Evolutionary conservation across 2,329 filamentous ascomycete species (phyloP).

Genomic region (Colletotrichum phormii): DNA sequence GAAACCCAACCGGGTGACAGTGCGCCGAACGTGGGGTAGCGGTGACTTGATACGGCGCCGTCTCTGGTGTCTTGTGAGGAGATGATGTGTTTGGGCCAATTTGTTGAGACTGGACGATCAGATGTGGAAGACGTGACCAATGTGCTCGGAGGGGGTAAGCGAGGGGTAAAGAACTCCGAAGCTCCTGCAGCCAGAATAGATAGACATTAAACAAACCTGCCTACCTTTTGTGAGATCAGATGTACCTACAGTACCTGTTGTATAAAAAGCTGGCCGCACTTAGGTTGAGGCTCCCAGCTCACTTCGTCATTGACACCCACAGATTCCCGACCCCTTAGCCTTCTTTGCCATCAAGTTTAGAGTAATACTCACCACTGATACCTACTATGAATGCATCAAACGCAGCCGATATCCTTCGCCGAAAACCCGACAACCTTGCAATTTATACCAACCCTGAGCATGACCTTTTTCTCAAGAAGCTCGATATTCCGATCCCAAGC

Average conservation of each 20-base stretch:
- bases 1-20: constrained; percentile 1
- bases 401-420: constrained; percentile 10
- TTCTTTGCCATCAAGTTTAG: not conserved
- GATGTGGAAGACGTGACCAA: not conserved
- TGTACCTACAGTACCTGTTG: not conserved
- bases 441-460: constrained; percentile 77
- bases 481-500: constrained; percentile 50
- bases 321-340: not conserved
- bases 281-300: not conserved
- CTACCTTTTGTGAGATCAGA: not conserved
- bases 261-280: not conserved
- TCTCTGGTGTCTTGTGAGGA: not conserved
- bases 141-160: not conserved
- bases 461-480: constrained; percentile 73
- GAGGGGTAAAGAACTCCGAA: constrained; percentile 22
- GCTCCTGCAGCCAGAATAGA: not conserved
- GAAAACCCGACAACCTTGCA: constrained; percentile 65
- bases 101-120: not conserved
- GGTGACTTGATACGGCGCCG: not conserved
- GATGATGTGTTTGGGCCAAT: not conserved
- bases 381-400: constrained; percentile 2
- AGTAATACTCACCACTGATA: not conserved
- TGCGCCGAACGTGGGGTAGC: constrained; percentile 9
- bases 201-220: too few species aligned
- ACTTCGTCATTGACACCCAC: not conserved